Conservation (phyloP, 192 early-diverging fungal species). For the Spizellomyces punctatus region DNA sequence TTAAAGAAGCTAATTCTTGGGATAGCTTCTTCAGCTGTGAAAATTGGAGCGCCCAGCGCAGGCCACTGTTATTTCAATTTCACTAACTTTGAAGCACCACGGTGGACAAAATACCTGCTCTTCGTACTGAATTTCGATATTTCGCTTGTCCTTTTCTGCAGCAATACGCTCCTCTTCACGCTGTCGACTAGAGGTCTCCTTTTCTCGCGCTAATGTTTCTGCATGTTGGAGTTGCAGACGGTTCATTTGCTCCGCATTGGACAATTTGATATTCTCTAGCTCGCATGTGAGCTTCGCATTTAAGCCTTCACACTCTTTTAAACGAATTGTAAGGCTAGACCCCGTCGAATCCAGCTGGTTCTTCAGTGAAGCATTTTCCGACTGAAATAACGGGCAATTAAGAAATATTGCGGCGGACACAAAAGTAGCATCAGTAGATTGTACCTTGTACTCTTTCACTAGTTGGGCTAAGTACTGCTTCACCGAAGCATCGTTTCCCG, state of each 20-base stretch:
- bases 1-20: slow-evolving; percentile 34
- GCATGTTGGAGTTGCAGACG: slow-evolving; percentile 34
- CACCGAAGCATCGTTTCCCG: slow-evolving; percentile 49
- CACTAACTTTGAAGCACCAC: background rate
- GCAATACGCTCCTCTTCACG: slow-evolving; percentile 24
- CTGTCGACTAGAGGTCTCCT: slow-evolving; percentile 26
- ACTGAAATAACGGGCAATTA: background rate
- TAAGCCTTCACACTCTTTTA: slow-evolving; percentile 19
- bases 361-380: slow-evolving; percentile 18
- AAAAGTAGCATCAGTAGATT: too few relatives aligned
- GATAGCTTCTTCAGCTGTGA: slow-evolving; percentile 29
- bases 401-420: too few relatives aligned
- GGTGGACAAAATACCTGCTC: slow-evolving; percentile 27
- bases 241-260: slow-evolving; percentile 37
- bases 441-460: slow-evolving; percentile 49
- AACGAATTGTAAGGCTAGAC: slow-evolving; percentile 15
- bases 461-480: slow-evolving; percentile 55
- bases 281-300: slow-evolving; percentile 23
- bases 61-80: too few relatives aligned
- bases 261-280: slow-evolving; percentile 36
- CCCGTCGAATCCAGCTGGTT: slow-evolving; percentile 31
- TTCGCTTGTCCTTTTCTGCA: slow-evolving; percentile 30
- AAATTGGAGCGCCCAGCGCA: background rate
- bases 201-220: slow-evolving; percentile 40
- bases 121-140: slow-evolving; percentile 30